Conservation (phyloP, 345 rosid species). For the Moringa oleifera region DNA sequence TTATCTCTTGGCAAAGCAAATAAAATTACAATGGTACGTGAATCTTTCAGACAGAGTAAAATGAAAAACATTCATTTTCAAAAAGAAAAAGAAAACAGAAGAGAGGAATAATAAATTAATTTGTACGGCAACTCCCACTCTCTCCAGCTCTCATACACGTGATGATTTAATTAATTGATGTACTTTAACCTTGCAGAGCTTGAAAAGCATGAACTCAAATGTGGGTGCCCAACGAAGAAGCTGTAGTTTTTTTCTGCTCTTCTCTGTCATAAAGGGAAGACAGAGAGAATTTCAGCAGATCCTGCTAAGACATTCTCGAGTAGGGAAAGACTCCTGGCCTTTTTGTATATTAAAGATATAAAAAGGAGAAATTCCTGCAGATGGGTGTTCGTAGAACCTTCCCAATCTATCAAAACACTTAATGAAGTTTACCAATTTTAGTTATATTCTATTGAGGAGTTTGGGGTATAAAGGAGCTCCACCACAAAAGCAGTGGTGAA, state of each 20-base stretch:
- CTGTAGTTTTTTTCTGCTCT: neutral
- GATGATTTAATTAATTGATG: neutral
- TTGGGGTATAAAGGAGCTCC: constrained; percentile 30
- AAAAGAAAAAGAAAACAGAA: too few relatives aligned
- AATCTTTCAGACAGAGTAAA: too few relatives aligned
- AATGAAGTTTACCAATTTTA: neutral
- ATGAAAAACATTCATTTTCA: too few relatives aligned
- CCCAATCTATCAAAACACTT: constrained; percentile 12
- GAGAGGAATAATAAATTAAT: too few relatives aligned
- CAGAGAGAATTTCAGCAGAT: constrained; percentile 14
- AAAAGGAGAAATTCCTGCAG: neutral
- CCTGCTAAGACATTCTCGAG: constrained; percentile 23
- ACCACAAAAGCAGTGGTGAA: constrained; percentile 24
- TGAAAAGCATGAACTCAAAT: neutral
- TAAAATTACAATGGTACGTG: too few relatives aligned
- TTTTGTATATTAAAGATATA: constrained; percentile 14
- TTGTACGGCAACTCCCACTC: neutral
- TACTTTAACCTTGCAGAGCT: neutral
- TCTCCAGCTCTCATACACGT: neutral
- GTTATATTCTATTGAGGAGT: neutral
- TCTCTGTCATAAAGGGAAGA: neutral
- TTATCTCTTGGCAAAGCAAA: too few relatives aligned
- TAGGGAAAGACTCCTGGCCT: constrained; percentile 13
- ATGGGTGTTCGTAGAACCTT: constrained; percentile 19
- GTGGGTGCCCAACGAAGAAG: constrained; percentile 17